Evolutionary conservation across 129 eudicot species (phyloP), one percentile per base, ranked within the genome.

Genomic region (Artemisia argyi): DNA sequence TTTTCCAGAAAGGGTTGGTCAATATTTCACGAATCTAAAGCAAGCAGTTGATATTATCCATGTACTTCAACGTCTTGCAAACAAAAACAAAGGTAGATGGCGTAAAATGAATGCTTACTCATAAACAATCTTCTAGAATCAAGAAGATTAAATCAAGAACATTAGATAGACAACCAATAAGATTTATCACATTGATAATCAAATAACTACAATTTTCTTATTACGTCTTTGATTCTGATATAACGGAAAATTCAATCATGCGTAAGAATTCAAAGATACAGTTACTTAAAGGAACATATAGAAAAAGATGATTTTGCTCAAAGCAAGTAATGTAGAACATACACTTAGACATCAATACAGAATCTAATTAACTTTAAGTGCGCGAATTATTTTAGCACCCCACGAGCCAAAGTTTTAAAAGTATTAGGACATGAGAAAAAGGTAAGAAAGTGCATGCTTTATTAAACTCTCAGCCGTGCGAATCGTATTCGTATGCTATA

Each of bases 381-480:
- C 19, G 42, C 50, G 59, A 35, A 11, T 7, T 16, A 61, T 1
- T 60, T 19, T 58, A 58, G 28, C 13, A 22, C 4, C 62, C 51
- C 30, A 13, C n/a, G 15, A 47, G 24, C 8, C 42, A 24, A 13
- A 46, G 24, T 56, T 16, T 15, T 49, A 6, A 18, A 61, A 14
- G 60, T 46, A 15, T 10, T 14, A 9, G 7, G 6, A 5, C 50
- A 66, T 8, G 67, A 20, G 24, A 20, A 28, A 76, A 57, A 11
- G 63, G 11, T 24, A 9, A 66, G 67, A 75, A 57, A 28, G 68
- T 67, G 67, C 51, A 12, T 8, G 35, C 68, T 42, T 56, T 66
- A 55, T 12, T 1, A 5, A 14, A 53, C 47, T 65, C 65, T 57
- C 5, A 22, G 7, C 13, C 51, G 9, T 17, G 20, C 7, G 48